Percentiles rank a stretch among this genome's conserved stretches.
Evolutionary conservation across 1,284 basidiomycete species (phyloP).

Genomic region (Trichosporon sp.): DNA sequence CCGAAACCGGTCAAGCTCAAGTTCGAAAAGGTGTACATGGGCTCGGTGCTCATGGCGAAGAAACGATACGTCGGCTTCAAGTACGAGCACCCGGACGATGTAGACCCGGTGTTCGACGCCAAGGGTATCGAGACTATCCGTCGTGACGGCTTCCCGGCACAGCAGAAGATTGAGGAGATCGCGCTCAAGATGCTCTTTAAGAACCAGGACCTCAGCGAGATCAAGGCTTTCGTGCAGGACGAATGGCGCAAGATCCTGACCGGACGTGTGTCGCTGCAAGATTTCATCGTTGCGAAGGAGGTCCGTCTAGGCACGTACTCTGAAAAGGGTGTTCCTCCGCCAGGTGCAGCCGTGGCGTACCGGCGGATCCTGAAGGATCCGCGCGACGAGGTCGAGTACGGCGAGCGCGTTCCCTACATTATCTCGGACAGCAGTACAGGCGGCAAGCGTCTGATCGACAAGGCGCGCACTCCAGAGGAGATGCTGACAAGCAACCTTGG

Average conservation of each 20-base stretch:
- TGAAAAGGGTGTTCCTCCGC: constrained; percentile 83
- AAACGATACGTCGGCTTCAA: constrained; percentile 97
- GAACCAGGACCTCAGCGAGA: constrained; percentile 79
- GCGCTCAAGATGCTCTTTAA: constrained; percentile 89
- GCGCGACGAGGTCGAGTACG: constrained; percentile 83
- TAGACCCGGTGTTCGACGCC: constrained; percentile 83
- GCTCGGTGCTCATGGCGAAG: constrained; percentile 90
- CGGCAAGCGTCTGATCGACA: constrained; percentile 73
- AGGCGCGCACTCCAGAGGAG: constrained; percentile 77
- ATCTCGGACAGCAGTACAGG: constrained; percentile 67
- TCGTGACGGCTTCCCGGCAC: constrained; percentile 83
- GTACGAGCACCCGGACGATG: constrained; percentile 80
- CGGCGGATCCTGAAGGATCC: constrained; percentile 74
- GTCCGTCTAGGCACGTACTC: constrained; percentile 89
- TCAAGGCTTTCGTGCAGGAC: constrained; percentile 83
- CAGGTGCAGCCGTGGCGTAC: constrained; percentile 84
- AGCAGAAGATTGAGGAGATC: constrained; percentile 84
- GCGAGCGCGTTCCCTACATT: constrained; percentile 90
- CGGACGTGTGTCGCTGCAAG: constrained; percentile 77
- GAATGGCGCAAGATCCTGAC: constrained; percentile 86
- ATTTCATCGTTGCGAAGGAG: constrained; percentile 94
- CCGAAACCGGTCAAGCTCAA: constrained; percentile 92
- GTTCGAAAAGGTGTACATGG: constrained; percentile 97
- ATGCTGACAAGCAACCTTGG: constrained; percentile 70
- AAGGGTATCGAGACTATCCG: constrained; percentile 98